A percentile compares a stretch with the other conserved stretches of the same genome.
phyloP scores from a whole-genome alignment of 2,329 filamentous ascomycete genomes.

The Teratosphaeria nubilosa region DNA sequence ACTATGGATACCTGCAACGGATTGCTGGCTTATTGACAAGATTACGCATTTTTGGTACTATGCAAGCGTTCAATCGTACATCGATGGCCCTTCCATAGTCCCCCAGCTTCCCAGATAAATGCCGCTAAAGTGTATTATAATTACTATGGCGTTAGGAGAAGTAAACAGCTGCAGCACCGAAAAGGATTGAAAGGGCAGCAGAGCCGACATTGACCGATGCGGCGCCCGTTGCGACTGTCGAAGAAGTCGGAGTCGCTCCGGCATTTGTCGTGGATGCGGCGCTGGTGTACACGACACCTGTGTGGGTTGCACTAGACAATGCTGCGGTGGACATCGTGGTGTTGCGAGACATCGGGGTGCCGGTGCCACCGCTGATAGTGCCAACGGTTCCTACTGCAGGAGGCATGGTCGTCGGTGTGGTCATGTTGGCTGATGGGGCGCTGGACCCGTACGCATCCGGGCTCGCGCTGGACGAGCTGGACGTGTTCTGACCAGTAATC shows the following conservation, averaged over 20 bases:
- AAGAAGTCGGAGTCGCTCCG: slow-evolving; percentile 1
- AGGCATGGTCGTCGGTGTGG: slow-evolving; percentile 17
- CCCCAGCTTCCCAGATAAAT: neutral
- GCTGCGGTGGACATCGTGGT: slow-evolving; percentile 18
- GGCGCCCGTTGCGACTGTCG: slow-evolving; percentile 5
- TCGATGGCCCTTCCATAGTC: neutral
- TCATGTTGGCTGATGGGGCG: slow-evolving; percentile 16
- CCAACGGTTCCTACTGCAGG: slow-evolving; percentile 1
- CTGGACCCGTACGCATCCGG: neutral
- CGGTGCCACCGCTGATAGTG: neutral
- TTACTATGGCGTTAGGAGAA: slow-evolving; percentile 17
- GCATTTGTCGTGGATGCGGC: slow-evolving; percentile 1
- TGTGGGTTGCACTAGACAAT: slow-evolving; percentile 11
- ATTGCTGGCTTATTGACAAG: neutral
- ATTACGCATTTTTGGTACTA: neutral
- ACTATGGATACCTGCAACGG: too few relatives aligned
- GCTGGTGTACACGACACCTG: neutral
- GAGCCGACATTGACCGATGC: slow-evolving; percentile 18
- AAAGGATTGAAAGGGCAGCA: slow-evolving; percentile 30
- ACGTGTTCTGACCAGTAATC: slow-evolving; percentile 28
- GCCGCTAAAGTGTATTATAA: neutral
- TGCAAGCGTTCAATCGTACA: neutral
- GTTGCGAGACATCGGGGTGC: slow-evolving; percentile 19
- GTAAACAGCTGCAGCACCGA: slow-evolving; percentile 32
- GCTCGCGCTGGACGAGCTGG: neutral